Evolutionary conservation across 805 yeast genomes (phyloP), one percentile per base, ranked within the genome.

Genomic region (Candida dendrica): DNA sequence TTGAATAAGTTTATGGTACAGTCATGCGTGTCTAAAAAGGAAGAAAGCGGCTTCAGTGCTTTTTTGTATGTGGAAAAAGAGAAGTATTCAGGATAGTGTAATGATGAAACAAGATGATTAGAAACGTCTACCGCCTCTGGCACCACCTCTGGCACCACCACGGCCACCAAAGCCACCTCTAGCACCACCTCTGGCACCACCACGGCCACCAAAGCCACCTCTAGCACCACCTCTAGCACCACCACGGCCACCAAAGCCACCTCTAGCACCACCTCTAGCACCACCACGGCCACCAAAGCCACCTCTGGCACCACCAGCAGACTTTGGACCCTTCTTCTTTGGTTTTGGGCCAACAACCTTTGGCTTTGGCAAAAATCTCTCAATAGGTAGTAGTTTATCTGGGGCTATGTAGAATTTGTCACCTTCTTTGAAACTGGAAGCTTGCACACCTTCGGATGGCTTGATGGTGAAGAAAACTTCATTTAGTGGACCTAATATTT

Each of bases 401-500:
- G 95, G 87, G 45, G 90, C 95, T 66, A 93, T 93, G 72, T 69
- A 93, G 64, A 93, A 91, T 69, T 90, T 90, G 67, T 93, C 98
- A 53, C 98, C 98, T 37, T 79, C 84, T 66, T 88, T 88, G 76
- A 93, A 93, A 41, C 96, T 86, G 31, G 76, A 67, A 42, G 98
- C 96, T 63, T 85, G 93, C 41, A 93, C 93, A 60, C 99, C 99
- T 61, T 93, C 98, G 40, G 85, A 74, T 44, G 97, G 93, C 69
- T 93, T 93, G 55, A 93, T 81, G 32, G 99, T 93, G 76, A 93
- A 93, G 63, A 77, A 91, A n/a, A 93, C 97, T 68, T 93, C 98
- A 63, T 93, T 93, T 62, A 93, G 69, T 38, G 98, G 98, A 40
- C 99, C 99, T 53, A 93, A 75, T 49, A 93, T 93, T 73, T 93